A percentile compares a stretch with the other conserved stretches of the same genome.
Evolutionary conservation across 805 yeast species (phyloP).

Genomic region (Lipomyces starkeyi): DNA sequence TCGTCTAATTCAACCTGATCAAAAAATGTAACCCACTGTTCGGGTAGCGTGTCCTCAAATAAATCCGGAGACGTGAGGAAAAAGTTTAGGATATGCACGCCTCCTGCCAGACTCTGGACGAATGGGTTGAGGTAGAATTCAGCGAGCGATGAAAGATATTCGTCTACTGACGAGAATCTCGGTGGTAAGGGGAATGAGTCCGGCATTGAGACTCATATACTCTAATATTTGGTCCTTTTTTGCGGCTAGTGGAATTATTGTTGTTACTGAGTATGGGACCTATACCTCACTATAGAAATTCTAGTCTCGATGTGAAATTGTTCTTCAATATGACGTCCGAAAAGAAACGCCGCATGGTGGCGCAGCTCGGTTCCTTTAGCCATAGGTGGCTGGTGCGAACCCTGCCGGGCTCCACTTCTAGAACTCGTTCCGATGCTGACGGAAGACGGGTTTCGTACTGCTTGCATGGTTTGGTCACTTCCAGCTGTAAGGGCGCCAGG

Average conservation of each 20-base stretch:
- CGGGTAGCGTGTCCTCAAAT: constrained; percentile 22
- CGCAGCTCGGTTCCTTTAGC: background rate
- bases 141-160: constrained; percentile 22
- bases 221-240: background rate
- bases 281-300: background rate
- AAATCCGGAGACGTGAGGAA: constrained; percentile 28
- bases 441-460: background rate
- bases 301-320: no score
- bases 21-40: constrained; percentile 33
- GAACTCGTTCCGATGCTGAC: background rate
- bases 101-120: constrained; percentile 32
- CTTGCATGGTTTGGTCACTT: background rate
- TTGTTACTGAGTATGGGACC: background rate
- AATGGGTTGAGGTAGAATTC: constrained; percentile 30
- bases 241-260: background rate
- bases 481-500: no score
- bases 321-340: no score
- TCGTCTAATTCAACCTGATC: constrained; percentile 25
- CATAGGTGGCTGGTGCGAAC: background rate
- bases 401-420: no score
- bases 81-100: constrained; percentile 35
- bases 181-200: constrained; percentile 33
- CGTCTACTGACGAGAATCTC: constrained; percentile 26
- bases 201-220: background rate
- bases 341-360: background rate